phyloP scores from a whole-genome alignment of 1,284 basidiomycete species.

The Ceratobasidium sp. region DNA sequence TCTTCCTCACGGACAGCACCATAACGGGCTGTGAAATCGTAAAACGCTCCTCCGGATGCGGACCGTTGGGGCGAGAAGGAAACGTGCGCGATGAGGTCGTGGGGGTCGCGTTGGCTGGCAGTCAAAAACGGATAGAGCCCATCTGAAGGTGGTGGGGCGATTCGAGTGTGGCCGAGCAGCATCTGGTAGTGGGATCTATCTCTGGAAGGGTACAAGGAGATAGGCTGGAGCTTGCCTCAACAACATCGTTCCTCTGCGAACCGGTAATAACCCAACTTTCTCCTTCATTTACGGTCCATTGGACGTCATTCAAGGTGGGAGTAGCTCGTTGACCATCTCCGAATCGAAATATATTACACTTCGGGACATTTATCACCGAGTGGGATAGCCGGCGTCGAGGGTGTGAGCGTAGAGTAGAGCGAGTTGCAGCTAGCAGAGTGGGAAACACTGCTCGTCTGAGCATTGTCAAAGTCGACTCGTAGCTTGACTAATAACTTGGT shows the following conservation, averaged over 20 bases:
- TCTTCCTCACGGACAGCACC: slow-evolving; percentile 88
- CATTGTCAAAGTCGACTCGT: background rate
- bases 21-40: slow-evolving; percentile 91
- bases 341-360: slow-evolving; percentile 38
- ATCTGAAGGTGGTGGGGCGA: slow-evolving; percentile 71
- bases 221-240: slow-evolving; percentile 65
- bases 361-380: slow-evolving; percentile 26
- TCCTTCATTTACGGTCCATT: slow-evolving; percentile 73
- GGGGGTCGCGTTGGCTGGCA: slow-evolving; percentile 60
- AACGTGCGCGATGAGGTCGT: slow-evolving; percentile 71
- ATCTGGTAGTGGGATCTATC: slow-evolving; percentile 61
- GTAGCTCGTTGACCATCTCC: slow-evolving; percentile 42
- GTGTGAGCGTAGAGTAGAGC: background rate
- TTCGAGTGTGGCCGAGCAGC: slow-evolving; percentile 75
- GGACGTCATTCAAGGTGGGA: slow-evolving; percentile 67
- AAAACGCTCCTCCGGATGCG: slow-evolving; percentile 78
- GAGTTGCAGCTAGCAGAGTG: background rate
- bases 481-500: no score
- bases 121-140: slow-evolving; percentile 82
- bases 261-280: slow-evolving; percentile 81
- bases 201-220: slow-evolving; percentile 6
- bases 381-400: slow-evolving; percentile 13
- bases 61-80: slow-evolving; percentile 76
- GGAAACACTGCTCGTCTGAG: background rate
- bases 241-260: slow-evolving; percentile 65